Evolutionary conservation across 208 protist genomes (phyloP).

Genomic region (Acanthamoeba divionensis): DNA sequence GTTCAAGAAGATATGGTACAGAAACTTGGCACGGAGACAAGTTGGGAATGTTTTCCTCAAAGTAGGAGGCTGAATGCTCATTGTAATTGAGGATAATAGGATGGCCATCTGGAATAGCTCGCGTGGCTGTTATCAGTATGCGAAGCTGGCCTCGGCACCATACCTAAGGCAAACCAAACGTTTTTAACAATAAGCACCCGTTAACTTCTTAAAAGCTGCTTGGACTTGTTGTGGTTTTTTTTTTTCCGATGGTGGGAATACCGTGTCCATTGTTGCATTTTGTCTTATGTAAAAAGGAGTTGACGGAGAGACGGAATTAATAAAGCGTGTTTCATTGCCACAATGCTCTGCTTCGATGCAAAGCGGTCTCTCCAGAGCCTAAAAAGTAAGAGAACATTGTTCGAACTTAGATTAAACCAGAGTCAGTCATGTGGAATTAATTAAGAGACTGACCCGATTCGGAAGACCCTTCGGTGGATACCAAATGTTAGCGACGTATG

Average conservation of each 20-base stretch:
- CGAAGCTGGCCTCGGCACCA: neutral
- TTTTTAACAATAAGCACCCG: no score
- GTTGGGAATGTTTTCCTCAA: conserved; percentile 37
- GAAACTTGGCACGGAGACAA: neutral
- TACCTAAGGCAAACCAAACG: no score
- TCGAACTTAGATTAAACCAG: neutral
- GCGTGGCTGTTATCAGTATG: neutral
- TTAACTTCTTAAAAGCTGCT: no score
- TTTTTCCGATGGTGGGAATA: no score
- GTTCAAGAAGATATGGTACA: no score
- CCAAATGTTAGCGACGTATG: conserved; percentile 39
- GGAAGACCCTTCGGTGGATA: neutral
- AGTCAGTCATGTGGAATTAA: neutral
- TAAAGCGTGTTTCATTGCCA: conserved; percentile 14
- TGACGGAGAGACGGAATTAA: conserved; percentile 33
- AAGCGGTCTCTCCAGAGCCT: neutral
- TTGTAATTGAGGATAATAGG: conserved; percentile 46
- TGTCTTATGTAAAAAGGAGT: conserved; percentile 43
- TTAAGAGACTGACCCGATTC: neutral
- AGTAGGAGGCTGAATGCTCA: conserved; percentile 7
- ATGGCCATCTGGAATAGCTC: neutral
- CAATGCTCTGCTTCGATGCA: conserved; percentile 10
- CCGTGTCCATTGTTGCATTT: neutral
- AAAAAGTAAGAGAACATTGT: neutral
- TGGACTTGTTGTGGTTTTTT: no score